phyloP scores from a whole-genome alignment of 2,329 filamentous ascomycete genomes.

The Didymella arachidicola region DNA sequence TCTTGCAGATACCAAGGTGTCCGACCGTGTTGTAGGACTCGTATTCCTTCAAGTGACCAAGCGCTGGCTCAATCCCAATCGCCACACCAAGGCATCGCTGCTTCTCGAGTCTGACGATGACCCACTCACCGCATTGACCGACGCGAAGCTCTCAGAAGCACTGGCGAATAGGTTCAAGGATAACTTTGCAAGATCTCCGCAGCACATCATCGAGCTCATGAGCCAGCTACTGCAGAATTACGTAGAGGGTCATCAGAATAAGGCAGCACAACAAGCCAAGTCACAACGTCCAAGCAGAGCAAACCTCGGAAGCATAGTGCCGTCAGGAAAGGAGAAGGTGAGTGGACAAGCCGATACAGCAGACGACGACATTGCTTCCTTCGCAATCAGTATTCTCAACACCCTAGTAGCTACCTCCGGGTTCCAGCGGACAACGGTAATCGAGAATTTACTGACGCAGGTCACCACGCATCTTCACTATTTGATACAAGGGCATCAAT shows the following conservation, averaged over 20 bases:
- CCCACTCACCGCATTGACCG: slow-evolving; percentile 60
- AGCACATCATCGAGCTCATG: slow-evolving; percentile 70
- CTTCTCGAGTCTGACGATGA: slow-evolving; percentile 50
- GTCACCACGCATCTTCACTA: slow-evolving; percentile 34
- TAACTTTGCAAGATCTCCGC: slow-evolving; percentile 69
- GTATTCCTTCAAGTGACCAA: slow-evolving; percentile 68
- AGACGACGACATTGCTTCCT: slow-evolving; percentile 50
- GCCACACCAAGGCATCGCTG: slow-evolving; percentile 25
- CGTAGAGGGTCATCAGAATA: slow-evolving; percentile 53
- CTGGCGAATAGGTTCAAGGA: slow-evolving; percentile 70
- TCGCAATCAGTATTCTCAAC: slow-evolving; percentile 53
- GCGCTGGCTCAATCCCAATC: slow-evolving; percentile 60
- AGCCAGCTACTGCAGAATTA: slow-evolving; percentile 63
- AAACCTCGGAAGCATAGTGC: slow-evolving; percentile 38
- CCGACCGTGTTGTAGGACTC: slow-evolving; percentile 63
- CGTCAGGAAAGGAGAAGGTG: background rate
- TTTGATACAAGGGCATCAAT: slow-evolving; percentile 25
- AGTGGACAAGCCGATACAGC: slow-evolving; percentile 23
- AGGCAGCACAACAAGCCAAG: slow-evolving; percentile 49
- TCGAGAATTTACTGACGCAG: slow-evolving; percentile 23
- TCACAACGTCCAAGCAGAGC: slow-evolving; percentile 34
- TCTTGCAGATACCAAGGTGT: slow-evolving; percentile 60
- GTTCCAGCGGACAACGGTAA: slow-evolving; percentile 42
- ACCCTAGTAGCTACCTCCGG: slow-evolving; percentile 47
- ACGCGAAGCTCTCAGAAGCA: slow-evolving; percentile 69